Conservation (phyloP, 495 filamentous ascomycete species). For the Penicillium arizonense region DNA sequence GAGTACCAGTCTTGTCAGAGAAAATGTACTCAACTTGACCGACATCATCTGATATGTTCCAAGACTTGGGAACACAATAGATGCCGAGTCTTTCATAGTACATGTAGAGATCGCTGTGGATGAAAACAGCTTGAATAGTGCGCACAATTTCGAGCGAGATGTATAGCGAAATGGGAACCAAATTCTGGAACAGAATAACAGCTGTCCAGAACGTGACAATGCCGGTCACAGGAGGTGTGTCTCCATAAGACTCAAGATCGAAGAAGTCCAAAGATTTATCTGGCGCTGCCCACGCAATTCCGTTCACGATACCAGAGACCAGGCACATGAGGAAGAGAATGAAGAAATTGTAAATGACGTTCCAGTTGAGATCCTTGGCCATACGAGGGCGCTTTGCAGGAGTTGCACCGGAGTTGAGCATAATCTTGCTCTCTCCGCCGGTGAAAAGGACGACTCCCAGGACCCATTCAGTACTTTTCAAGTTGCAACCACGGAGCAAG, state of each 20-base stretch:
- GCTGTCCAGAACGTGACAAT: constrained; percentile 96
- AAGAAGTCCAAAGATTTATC: constrained; percentile 78
- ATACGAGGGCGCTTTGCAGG: constrained; percentile 92
- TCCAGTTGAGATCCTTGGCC: constrained; percentile 91
- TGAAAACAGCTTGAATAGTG: constrained; percentile 92
- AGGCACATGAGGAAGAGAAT: constrained; percentile 91
- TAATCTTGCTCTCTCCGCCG: constrained; percentile 97
- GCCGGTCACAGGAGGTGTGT: constrained; percentile 73
- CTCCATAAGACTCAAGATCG: constrained; percentile 83
- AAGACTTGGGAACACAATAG: constrained; percentile 94
- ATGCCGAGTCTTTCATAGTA: constrained; percentile 94
- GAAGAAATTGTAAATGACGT: constrained; percentile 95
- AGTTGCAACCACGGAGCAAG: constrained; percentile 85
- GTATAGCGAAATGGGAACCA: constrained; percentile 97
- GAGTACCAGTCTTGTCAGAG: constrained; percentile 97
- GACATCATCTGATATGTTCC: constrained; percentile 98
- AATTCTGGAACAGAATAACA: constrained; percentile 94
- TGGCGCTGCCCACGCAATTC: constrained; percentile 71
- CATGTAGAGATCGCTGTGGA: constrained; percentile 93
- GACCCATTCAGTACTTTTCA: constrained; percentile 96
- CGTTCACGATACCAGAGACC: constrained; percentile 79
- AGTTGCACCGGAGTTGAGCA: constrained; percentile 98
- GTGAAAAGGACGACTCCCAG: constrained; percentile 97
- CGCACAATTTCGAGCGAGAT: constrained; percentile 97
- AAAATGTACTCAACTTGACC: constrained; percentile 99